Evolutionary conservation across 2,329 filamentous ascomycete species (phyloP).

Genomic region (Fusarium austroafricanum): DNA sequence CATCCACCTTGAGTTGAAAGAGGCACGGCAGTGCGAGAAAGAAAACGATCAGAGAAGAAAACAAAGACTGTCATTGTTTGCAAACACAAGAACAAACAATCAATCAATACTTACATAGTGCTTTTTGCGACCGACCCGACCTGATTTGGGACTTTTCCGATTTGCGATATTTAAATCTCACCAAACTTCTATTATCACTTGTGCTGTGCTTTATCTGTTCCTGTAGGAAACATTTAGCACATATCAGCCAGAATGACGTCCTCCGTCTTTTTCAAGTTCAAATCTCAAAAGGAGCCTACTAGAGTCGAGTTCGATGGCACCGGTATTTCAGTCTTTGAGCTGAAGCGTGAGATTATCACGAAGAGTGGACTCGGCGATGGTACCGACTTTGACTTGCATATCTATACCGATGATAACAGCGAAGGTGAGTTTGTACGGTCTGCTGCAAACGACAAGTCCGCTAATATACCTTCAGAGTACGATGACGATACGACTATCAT

Average conservation of each 20-base stretch:
- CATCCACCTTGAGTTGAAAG: conserved; percentile 53
- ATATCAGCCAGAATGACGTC: conserved; percentile 78
- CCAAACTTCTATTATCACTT: conserved; percentile 36
- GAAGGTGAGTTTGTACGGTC: conserved; percentile 74
- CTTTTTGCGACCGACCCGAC: conserved; percentile 44
- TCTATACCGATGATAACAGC: conserved; percentile 90
- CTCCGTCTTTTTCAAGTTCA: conserved; percentile 99
- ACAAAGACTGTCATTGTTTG: conserved; percentile 42
- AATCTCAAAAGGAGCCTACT: conserved; percentile 95
- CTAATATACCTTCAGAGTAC: conserved; percentile 74
- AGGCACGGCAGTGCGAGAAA: conserved; percentile 54
- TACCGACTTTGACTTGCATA: conserved; percentile 93
- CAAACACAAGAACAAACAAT: conserved; percentile 43
- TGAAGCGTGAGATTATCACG: conserved; percentile 98
- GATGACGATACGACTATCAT: conserved; percentile 99
- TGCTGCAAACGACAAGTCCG: not conserved
- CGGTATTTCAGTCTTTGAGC: conserved; percentile 96
- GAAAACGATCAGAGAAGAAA: conserved; percentile 48
- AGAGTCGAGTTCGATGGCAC: conserved; percentile 97
- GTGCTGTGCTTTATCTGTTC: conserved; percentile 42
- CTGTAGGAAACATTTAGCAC: conserved; percentile 46
- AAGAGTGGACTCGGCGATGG: conserved; percentile 95
- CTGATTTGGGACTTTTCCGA: conserved; percentile 29
- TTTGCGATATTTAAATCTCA: conserved; percentile 36
- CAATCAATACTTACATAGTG: conserved; percentile 51